Evolutionary conservation across 495 filamentous ascomycete species (phyloP).

Genomic region (Xylona heveae): DNA sequence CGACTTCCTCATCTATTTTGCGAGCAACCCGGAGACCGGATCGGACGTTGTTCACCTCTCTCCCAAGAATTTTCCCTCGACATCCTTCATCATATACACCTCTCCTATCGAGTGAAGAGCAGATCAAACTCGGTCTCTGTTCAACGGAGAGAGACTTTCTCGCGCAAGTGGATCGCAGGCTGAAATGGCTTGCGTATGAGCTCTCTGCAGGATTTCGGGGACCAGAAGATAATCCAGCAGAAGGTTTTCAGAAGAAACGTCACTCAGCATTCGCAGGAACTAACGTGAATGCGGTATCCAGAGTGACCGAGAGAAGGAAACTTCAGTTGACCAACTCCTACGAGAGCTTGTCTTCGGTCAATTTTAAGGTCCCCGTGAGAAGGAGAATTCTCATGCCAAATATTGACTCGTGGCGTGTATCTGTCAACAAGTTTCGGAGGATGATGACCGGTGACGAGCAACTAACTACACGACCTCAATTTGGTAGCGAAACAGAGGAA

Average conservation of each 20-base stretch:
- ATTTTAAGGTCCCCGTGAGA: too few relatives aligned
- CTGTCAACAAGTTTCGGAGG: background rate
- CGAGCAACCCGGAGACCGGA: too few relatives aligned
- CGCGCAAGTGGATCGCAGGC: background rate
- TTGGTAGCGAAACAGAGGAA: background rate
- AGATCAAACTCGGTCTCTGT: background rate
- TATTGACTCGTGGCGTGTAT: background rate
- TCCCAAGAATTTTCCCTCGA: too few relatives aligned
- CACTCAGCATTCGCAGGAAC: too few relatives aligned
- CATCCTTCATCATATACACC: too few relatives aligned
- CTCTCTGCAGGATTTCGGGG: slow-evolving; percentile 1
- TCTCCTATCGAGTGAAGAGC: background rate
- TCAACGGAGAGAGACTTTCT: slow-evolving; percentile 1
- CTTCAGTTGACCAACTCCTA: too few relatives aligned
- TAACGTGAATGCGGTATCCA: too few relatives aligned
- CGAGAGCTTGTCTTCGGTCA: too few relatives aligned
- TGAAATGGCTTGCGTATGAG: slow-evolving; percentile 2
- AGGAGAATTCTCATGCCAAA: background rate
- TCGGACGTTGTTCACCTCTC: too few relatives aligned
- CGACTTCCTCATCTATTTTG: too few relatives aligned
- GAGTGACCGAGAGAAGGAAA: too few relatives aligned
- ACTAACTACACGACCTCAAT: background rate
- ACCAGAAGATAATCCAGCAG: slow-evolving; percentile 3
- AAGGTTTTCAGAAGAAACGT: too few relatives aligned
- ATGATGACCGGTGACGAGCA: background rate